These are phyloP conservation scores for Podaxis sp. DNA, from an alignment of 768 basidiomycete species.

Conservation along the genomic window DNA sequence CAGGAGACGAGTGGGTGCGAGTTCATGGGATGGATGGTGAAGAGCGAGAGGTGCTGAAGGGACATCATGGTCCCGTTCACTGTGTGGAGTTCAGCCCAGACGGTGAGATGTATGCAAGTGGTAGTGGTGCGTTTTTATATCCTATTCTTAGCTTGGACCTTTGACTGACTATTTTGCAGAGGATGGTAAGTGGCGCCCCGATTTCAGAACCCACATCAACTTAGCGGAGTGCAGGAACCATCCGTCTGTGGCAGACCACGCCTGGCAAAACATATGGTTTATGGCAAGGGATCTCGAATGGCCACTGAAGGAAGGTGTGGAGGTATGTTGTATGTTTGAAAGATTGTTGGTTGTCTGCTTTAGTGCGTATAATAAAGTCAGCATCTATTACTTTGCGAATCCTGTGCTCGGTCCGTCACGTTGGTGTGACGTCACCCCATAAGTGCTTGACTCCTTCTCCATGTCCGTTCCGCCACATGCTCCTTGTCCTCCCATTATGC, in stretches of 20 bases:
- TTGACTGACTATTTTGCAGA: constrained; percentile 37
- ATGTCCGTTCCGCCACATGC: neutral
- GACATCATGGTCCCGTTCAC: constrained; percentile 97
- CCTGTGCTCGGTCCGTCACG: constrained; percentile 10
- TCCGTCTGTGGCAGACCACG: constrained; percentile 96
- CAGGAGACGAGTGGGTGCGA: constrained; percentile 93
- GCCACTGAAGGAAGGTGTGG: neutral
- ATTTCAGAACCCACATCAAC: neutral
- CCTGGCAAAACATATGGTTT: constrained; percentile 90
- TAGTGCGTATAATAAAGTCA: constrained; percentile 18
- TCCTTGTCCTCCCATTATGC: constrained; percentile 3
- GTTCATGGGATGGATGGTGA: constrained; percentile 88
- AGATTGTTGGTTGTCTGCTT: constrained; percentile 3
- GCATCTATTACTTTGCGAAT: constrained; percentile 1
- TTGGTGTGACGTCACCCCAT: neutral
- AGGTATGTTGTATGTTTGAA: constrained; percentile 5
- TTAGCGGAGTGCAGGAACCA: constrained; percentile 58
- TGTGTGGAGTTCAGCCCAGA: constrained; percentile 93
- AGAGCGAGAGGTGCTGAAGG: constrained; percentile 89
- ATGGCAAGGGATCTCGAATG: constrained; percentile 57
- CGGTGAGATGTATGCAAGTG: constrained; percentile 96
- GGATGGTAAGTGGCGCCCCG: constrained; percentile 53
- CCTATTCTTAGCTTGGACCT: constrained; percentile 7
- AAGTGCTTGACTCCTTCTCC: constrained; percentile 11
- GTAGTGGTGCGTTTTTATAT: constrained; percentile 68